Percentiles rank a stretch among this genome's conserved stretches.
Evolutionary conservation across 2,329 filamentous ascomycete species (phyloP).

Genomic region (Apiospora rasikravindrae): DNA sequence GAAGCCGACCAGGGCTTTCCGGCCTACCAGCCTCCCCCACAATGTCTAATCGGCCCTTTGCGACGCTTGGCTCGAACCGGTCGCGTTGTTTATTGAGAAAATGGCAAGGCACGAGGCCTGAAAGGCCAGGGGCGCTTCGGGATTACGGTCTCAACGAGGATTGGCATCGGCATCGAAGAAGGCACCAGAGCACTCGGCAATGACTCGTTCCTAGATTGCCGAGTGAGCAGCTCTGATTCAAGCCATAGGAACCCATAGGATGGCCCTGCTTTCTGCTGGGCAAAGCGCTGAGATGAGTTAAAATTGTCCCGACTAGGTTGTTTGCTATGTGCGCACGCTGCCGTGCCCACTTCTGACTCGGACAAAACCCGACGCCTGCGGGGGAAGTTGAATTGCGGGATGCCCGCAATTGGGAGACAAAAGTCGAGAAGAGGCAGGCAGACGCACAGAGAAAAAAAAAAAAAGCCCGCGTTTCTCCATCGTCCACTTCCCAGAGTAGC

Average conservation of each 20-base stretch:
- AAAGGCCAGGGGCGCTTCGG: background rate
- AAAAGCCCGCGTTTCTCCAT: background rate
- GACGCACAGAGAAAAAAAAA: background rate
- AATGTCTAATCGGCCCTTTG: constrained; percentile 15
- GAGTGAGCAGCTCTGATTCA: background rate
- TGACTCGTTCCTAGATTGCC: constrained; percentile 10
- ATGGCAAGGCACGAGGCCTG: background rate
- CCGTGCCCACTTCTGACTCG: constrained; percentile 9
- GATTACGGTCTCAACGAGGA: constrained; percentile 1
- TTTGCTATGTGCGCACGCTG: background rate
- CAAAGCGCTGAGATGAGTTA: background rate
- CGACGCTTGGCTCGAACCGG: background rate
- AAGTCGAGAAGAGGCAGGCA: background rate
- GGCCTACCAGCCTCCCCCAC: background rate
- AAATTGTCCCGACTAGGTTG: background rate
- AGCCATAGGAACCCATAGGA: background rate
- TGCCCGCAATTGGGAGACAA: background rate
- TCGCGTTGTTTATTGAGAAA: background rate
- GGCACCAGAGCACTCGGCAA: background rate
- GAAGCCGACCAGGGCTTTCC: constrained; percentile 6
- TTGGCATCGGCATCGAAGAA: background rate
- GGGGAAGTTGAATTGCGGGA: background rate
- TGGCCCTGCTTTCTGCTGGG: background rate
- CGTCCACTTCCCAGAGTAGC: background rate
- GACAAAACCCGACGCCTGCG: background rate